Evolutionary conservation across 2,329 filamentous ascomycete species (phyloP).

Genomic region (Botrytis sinoallii): DNA sequence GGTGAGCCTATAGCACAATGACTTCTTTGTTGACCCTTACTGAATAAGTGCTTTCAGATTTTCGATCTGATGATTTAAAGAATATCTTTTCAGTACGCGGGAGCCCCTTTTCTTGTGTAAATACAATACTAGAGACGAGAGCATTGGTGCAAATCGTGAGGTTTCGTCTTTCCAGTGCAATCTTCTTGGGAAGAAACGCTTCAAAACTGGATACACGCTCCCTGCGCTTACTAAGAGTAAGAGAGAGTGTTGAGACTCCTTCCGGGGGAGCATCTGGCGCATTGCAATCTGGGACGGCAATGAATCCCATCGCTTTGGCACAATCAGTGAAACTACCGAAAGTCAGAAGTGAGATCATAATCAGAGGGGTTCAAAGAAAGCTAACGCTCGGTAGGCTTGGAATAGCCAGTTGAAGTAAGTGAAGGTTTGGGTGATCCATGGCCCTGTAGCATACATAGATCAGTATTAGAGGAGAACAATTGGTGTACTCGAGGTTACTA

Average conservation of each 20-base stretch:
- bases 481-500: background rate
- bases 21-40: constrained; percentile 19
- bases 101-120: background rate
- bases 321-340: background rate
- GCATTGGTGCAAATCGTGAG: constrained; percentile 18
- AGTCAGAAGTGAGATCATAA: background rate
- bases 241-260: constrained; percentile 14
- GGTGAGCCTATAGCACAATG: constrained; percentile 19
- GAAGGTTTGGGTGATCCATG: constrained; percentile 14
- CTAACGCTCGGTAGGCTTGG: constrained; percentile 8
- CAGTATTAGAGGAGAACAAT: background rate
- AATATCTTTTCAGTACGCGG: background rate
- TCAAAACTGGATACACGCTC: constrained; percentile 22
- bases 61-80: constrained; percentile 6
- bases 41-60: background rate
- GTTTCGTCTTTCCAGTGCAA: constrained; percentile 17
- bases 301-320: background rate
- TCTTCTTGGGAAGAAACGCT: constrained; percentile 18
- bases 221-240: constrained; percentile 14
- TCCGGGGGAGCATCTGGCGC: constrained; percentile 12
- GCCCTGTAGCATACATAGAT: background rate
- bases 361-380: background rate
- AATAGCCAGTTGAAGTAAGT: constrained; percentile 8
- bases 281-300: constrained; percentile 2
- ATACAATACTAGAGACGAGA: constrained; percentile 13